Base-by-base conservation (phyloP, 2,329 filamentous ascomycete genomes). In the Fusarium avenaceum region DNA sequence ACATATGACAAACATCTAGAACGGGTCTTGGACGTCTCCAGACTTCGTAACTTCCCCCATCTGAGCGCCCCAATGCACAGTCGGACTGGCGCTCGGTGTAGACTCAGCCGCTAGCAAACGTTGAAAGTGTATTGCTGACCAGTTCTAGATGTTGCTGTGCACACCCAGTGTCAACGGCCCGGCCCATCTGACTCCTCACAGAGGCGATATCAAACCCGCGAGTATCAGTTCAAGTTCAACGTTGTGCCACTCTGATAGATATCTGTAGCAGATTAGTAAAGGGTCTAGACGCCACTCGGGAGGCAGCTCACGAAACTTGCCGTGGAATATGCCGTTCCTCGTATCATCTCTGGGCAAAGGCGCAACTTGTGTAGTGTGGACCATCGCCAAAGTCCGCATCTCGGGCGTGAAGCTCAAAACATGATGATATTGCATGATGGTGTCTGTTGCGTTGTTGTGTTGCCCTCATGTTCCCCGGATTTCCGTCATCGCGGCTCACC, bases 141-240 rank as follows among this genome's bases (percentile, higher is more conserved):
- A 65, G 65, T 61, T 65, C 53, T 60, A 44, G 59, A 68, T 68
- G 46, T 52, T 19, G 15, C n/a, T 15, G 19, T 43, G 42, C 46
- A 65, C 65, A 68, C 65, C 59, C 54, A 44, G 33, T 52, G 55
- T 35, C 17, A 40, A 56, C 59, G 64, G 65, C 42, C 64, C 64
- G 59, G 59, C 58, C 64, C 64, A 68, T 65, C 33, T 54, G 54
- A 65, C 46, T 68, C n/a, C 42, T 45, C 45, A 38, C 40, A 39
- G 32, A 35, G 30, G 32, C 32, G 19, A 24, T 39, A 19, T 7
- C 15, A 6, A 51, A n/a, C 8, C 17, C 15, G 32, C 10, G 8
- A 57, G 22, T 20, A 49, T 28, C 22, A 43, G 5, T 26, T 44
- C 33, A 49, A 39, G 13, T 51, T 50, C 20, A 39, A 24, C 32